Conservation (phyloP, 2,329 filamentous ascomycete species). For the Colletotrichum scovillei region DNA sequence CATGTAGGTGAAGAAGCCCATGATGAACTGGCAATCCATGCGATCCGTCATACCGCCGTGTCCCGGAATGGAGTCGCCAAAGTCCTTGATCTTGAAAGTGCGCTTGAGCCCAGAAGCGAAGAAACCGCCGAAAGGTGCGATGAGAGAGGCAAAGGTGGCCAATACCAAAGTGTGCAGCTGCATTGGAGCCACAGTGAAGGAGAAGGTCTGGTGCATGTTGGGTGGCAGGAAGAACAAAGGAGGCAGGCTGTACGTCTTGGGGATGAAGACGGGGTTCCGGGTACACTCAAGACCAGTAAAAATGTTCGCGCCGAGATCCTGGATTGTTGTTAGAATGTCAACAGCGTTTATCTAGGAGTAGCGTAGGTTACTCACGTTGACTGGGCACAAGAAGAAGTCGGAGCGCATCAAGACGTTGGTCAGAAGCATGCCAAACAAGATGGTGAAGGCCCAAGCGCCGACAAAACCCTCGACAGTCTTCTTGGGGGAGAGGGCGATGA, state of each 20-base stretch:
- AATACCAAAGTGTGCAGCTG: slow-evolving; percentile 93
- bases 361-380: slow-evolving; percentile 70
- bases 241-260: slow-evolving; percentile 79
- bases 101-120: slow-evolving; percentile 98
- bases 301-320: slow-evolving; percentile 91
- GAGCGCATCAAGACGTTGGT: slow-evolving; percentile 88
- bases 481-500: slow-evolving; percentile 98
- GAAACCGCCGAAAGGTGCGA: slow-evolving; percentile 97
- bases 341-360: neutral
- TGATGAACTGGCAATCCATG: slow-evolving; percentile 99
- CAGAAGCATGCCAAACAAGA: slow-evolving; percentile 84
- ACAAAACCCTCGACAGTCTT: slow-evolving; percentile 99
- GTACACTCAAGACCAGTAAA: slow-evolving; percentile 91
- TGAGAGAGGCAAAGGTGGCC: slow-evolving; percentile 93
- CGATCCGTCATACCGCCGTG: slow-evolving; percentile 98
- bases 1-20: slow-evolving; percentile 98
- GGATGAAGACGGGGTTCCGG: slow-evolving; percentile 90
- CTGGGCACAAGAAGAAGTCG: slow-evolving; percentile 98
- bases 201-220: slow-evolving; percentile 58
- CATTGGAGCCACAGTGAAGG: slow-evolving; percentile 84
- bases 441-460: slow-evolving; percentile 94
- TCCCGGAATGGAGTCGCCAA: slow-evolving; percentile 96
- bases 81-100: slow-evolving; percentile 99
- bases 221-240: slow-evolving; percentile 78
- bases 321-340: slow-evolving; percentile 38